Base-by-base conservation (phyloP, 2,329 filamentous ascomycete genomes). In the Periglandula ipomoeae region DNA sequence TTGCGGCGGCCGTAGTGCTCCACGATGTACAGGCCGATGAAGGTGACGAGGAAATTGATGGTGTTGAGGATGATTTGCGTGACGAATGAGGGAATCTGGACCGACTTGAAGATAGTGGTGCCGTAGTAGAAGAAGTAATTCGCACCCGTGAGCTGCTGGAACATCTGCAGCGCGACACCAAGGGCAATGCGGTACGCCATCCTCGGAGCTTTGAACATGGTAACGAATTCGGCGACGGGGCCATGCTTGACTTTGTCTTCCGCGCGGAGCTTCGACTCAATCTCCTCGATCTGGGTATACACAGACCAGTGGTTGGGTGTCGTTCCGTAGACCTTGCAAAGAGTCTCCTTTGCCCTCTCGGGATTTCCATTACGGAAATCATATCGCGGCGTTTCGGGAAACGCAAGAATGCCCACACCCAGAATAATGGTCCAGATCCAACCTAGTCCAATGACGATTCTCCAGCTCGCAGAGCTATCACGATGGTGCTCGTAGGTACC, bases 101-200 rank as follows among this genome's bases (percentile, higher is more conserved):
- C 71, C 0, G 70, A 71, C 5, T 46, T 53, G 52, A 74, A 74
- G 53, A 74, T 70, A n/a, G 70, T 73, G 22, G 76, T 80, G 5
- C 74, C 75, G 48, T 82, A 85, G 61, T 79, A 79, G 59, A 84
- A 83, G 68, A 80, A 82, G 63, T 79, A 84, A 57, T 84, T 84
- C 26, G 79, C 81, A 38, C 82, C 81, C 0, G 79, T 85, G 0
- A 87, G 70, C 57, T 87, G 84, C 61, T 87, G 83, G 30, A 84
- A 75, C 58, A 79, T 76, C 62, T 85, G 80, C 1, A 86, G 69
- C 0, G 66, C 58, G 47, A 84, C 72, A 20, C 82, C 82, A 1
- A 85, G 69, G 0, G 76, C 56, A 1, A 81, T 79, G 1, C 82
- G 74, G 55, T 84, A 84, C 0, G 73, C 61, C 75, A 85, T 85